Evolutionary conservation across 345 rosid species (phyloP), one percentile per base, ranked within the genome.

Genomic region (Clarkia xantiana): DNA sequence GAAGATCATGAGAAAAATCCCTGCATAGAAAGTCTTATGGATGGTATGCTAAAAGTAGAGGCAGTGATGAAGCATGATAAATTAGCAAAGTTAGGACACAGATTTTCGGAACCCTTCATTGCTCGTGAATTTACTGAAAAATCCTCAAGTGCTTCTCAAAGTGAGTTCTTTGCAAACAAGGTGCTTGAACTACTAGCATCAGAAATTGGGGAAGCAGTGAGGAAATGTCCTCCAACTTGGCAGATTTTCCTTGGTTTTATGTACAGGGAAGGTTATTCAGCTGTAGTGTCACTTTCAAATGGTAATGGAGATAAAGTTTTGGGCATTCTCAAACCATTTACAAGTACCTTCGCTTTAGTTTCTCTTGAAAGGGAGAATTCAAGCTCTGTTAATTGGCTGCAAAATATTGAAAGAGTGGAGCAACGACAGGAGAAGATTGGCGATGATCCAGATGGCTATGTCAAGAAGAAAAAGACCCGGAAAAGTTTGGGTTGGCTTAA

Each of bases 301-400:
- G 65, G 62, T 25, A 67, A 74, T 51, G 78, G 80, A 14, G 52
- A 54, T 59, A 62, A 51, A 1, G 40, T 62, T 47, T 22, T 61
- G 9, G 98, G 93, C 62, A 68, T 84, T 54, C 74, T 91, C 64
- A 76, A 84, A 64, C 96, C 98, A 45, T 78, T 81, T 58, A 84
- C 90, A 6, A 47, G 73, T 52, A 79, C 81, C 53, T 78, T 81
- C 18, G 83, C 81, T 47, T 54, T 86, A 13, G 48, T 91, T 53
- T 73, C 57, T 42, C 58, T 80, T 53, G 45, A 58, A 15, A 22
- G 48, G 42, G 42, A 56, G 56, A 46, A 46, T 8, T 39, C 59
- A 51, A 57, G 61, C 46, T 59, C 50, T 66, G 66, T 54, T 15
- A 51, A 58, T 53, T 54, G 14, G 60, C 20, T 22, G 15, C 15